Conservation (phyloP, 1,139 yeast species). For the Arxiozyma telluris region DNA sequence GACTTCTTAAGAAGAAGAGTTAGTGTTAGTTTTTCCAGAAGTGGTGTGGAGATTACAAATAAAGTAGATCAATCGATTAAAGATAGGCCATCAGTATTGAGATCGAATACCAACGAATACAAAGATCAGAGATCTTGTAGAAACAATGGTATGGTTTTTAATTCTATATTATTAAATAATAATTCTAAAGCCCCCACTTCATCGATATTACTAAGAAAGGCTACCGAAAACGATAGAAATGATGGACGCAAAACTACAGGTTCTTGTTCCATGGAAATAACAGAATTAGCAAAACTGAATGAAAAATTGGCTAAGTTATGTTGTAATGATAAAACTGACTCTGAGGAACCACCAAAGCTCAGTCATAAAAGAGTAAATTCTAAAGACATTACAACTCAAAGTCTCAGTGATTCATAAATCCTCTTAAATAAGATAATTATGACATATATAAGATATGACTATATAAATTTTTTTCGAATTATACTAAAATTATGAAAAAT, state of each 20-base stretch:
- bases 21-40: constrained; percentile 9
- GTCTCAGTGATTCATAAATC: not conserved
- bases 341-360: not conserved
- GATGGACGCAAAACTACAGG: not conserved
- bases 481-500: too few species aligned
- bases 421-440: not conserved
- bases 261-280: not conserved
- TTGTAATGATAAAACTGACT: not conserved
- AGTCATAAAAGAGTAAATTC: not conserved
- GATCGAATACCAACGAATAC: not conserved
- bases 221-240: not conserved
- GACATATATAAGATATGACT: not conserved
- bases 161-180: not conserved
- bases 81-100: not conserved
- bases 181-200: not conserved
- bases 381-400: not conserved
- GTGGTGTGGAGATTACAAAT: not conserved
- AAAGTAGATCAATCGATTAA: not conserved
- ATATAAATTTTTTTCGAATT: too few species aligned
- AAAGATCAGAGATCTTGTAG: not conserved
- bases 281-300: not conserved
- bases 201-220: not conserved
- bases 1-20: constrained; percentile 16
- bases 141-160: not conserved
- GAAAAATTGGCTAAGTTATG: not conserved